These are phyloP conservation scores for Coemansia sp. DNA, from an alignment of 192 early-diverging fungal genomes.

Conservation along the genomic window DNA sequence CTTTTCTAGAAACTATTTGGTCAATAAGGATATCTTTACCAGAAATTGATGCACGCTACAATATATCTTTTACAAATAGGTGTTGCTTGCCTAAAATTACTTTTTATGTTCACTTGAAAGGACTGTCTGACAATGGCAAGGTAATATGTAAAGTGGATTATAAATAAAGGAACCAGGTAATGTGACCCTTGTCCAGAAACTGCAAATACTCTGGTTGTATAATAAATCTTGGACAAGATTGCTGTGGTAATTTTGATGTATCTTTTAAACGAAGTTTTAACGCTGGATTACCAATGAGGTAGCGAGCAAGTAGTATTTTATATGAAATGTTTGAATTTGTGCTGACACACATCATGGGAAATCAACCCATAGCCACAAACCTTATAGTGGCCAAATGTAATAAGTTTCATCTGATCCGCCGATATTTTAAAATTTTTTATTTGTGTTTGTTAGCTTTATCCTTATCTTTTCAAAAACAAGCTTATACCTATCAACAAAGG, in stretches of 20 bases:
- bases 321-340: neutral
- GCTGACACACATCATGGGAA: neutral
- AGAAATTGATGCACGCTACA: too few relatives aligned
- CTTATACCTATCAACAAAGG: neutral
- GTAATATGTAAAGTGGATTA: neutral
- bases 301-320: neutral
- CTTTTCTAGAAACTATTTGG: too few relatives aligned
- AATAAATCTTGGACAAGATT: neutral
- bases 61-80: too few relatives aligned
- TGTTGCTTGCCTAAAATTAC: too few relatives aligned
- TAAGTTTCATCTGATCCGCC: neutral
- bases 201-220: neutral
- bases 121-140: neutral
- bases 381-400: neutral
- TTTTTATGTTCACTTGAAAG: too few relatives aligned
- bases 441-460: neutral
- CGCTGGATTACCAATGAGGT: neutral
- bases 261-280: neutral
- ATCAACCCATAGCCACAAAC: neutral
- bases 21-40: too few relatives aligned
- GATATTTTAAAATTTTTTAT: neutral
- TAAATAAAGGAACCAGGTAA: neutral
- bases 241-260: neutral
- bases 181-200: neutral
- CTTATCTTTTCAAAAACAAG: constrained; percentile 5